A percentile compares a stretch with the other conserved stretches of the same genome.
Evolutionary conservation across 306 rosid genomes (phyloP).

Genomic region (Rosa lucieae): DNA sequence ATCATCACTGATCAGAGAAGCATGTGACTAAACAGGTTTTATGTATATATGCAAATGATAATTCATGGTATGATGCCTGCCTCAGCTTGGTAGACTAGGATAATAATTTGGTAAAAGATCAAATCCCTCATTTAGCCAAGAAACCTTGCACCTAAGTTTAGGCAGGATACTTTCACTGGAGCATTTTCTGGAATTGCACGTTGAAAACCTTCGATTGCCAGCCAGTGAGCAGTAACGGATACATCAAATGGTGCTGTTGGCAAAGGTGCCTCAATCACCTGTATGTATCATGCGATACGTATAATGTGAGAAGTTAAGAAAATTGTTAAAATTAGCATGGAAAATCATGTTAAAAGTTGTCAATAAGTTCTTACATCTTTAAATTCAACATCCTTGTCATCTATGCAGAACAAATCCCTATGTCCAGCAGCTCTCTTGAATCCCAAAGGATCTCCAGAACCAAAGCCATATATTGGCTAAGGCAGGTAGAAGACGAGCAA

Average conservation of each 20-base stretch:
- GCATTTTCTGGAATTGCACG: conserved; percentile 88
- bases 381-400: conserved; percentile 87
- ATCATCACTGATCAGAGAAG: background rate
- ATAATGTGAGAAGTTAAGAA: conserved; percentile 18
- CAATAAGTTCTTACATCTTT: conserved; percentile 67
- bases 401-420: conserved; percentile 82
- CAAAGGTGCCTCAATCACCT: conserved; percentile 73
- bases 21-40: background rate
- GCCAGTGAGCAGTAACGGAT: conserved; percentile 70
- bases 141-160: conserved; percentile 15
- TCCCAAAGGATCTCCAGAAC: conserved; percentile 67
- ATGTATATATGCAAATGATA: background rate
- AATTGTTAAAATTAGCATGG: conserved; percentile 10
- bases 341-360: conserved; percentile 23
- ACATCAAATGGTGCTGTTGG: conserved; percentile 79
- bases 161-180: conserved; percentile 56
- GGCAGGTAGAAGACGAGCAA: conserved; percentile 10
- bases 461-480: conserved; percentile 84
- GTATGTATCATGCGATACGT: conserved; percentile 23
- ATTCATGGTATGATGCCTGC: background rate
- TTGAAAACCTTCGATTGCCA: conserved; percentile 94
- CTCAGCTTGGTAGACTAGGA: background rate
- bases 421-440: conserved; percentile 86
- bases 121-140: conserved; percentile 17
- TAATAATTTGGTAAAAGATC: conserved; percentile 10